A percentile compares a stretch with the other conserved stretches of the same genome.
Evolutionary conservation across 2,329 filamentous ascomycete species (phyloP).

Genomic region (Alternaria rosae): DNA sequence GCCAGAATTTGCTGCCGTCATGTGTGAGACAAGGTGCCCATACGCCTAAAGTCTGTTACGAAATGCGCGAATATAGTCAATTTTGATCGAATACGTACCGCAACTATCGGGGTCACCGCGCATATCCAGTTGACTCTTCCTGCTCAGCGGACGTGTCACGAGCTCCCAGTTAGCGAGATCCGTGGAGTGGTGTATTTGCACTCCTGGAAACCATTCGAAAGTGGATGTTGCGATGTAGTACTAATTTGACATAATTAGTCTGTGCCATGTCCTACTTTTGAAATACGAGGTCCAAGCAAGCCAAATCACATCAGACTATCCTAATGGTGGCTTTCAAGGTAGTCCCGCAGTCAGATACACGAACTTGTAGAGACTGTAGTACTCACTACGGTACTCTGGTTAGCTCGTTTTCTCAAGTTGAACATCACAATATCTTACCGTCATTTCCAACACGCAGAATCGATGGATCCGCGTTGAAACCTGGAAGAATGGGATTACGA

Average conservation of each 20-base stretch:
- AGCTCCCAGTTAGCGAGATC: slow-evolving; percentile 62
- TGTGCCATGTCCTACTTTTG: background rate
- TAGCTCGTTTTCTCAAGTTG: background rate
- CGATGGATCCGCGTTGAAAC: slow-evolving; percentile 70
- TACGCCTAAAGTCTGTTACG: slow-evolving; percentile 43
- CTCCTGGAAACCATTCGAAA: slow-evolving; percentile 68
- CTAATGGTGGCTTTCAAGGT: background rate
- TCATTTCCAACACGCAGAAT: slow-evolving; percentile 58
- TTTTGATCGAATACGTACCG: slow-evolving; percentile 37
- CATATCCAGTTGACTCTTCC: slow-evolving; percentile 61
- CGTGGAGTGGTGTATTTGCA: slow-evolving; percentile 61
- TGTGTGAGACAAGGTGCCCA: slow-evolving; percentile 71
- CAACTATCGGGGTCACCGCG: slow-evolving; percentile 61
- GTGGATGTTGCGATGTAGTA: slow-evolving; percentile 69
- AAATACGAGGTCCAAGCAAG: background rate
- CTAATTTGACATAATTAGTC: slow-evolving; percentile 3
- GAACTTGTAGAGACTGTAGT: background rate
- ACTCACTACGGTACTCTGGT: slow-evolving; percentile 5
- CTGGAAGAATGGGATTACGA: slow-evolving; percentile 63
- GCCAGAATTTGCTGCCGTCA: slow-evolving; percentile 67
- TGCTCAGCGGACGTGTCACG: slow-evolving; percentile 61
- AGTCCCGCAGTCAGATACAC: background rate
- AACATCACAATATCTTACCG: slow-evolving; percentile 17
- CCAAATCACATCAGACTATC: background rate
- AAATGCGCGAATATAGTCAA: background rate